Evolutionary conservation across 1,284 basidiomycete genomes (phyloP).

Genomic region (Ceraceosorus guamensis): DNA sequence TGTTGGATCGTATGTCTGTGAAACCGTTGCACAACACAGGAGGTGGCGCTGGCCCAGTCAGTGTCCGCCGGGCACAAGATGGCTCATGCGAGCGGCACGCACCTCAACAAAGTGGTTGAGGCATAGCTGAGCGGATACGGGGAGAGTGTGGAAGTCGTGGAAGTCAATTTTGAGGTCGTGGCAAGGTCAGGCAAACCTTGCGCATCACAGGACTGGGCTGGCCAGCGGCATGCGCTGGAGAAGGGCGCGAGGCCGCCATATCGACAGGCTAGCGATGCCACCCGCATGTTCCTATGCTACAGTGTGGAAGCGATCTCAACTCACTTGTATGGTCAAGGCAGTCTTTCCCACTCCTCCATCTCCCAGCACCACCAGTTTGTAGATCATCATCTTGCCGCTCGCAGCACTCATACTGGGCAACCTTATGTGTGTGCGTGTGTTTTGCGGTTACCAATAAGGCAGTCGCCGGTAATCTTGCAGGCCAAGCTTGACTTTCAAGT

Average conservation of each 20-base stretch:
- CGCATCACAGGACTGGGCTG: too few relatives aligned
- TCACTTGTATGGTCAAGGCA: slow-evolving; percentile 67
- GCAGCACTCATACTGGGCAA: too few relatives aligned
- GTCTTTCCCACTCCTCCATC: slow-evolving; percentile 98
- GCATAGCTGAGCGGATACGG: slow-evolving; percentile 24
- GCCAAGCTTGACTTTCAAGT: too few relatives aligned
- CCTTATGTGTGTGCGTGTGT: too few relatives aligned
- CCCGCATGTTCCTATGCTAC: too few relatives aligned
- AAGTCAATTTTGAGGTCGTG: not conserved
- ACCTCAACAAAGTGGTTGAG: slow-evolving; percentile 35
- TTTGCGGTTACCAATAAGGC: too few relatives aligned
- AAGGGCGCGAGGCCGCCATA: too few relatives aligned
- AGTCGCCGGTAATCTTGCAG: too few relatives aligned
- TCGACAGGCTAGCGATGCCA: too few relatives aligned
- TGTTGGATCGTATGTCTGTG: slow-evolving; percentile 45
- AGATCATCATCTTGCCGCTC: slow-evolving; percentile 41
- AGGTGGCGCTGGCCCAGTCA: not conserved
- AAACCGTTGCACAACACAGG: not conserved
- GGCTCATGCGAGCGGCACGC: not conserved
- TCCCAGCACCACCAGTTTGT: slow-evolving; percentile 87
- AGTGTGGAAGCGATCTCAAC: slow-evolving; percentile 19
- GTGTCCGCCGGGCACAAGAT: not conserved
- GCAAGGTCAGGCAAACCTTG: too few relatives aligned
- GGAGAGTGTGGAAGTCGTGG: not conserved
- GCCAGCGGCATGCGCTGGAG: too few relatives aligned